Percentiles rank a stretch among this genome's conserved stretches.
These are phyloP conservation scores for Kandelia obovata DNA, from an alignment of 345 rosid species.

Conservation along the genomic window DNA sequence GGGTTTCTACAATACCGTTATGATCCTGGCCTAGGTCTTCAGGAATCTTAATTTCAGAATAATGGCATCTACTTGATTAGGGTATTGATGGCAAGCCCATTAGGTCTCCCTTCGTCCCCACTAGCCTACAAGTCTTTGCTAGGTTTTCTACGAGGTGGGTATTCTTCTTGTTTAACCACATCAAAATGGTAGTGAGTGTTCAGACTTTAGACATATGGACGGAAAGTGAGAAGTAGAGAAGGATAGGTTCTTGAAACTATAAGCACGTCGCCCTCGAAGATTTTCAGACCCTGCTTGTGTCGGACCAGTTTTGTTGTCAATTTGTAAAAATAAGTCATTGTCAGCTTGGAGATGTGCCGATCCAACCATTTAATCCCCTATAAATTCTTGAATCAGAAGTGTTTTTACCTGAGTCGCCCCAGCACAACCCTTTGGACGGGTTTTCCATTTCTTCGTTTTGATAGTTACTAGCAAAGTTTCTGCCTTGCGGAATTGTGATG, in stretches of 20 bases:
- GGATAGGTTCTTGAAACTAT: not conserved
- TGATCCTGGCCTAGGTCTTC: not conserved
- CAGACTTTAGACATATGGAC: not conserved
- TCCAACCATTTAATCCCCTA: not conserved
- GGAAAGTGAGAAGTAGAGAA: not conserved
- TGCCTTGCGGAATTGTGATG: too few species aligned
- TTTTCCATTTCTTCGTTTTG: not conserved
- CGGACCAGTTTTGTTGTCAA: too few species aligned
- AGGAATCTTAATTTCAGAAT: not conserved
- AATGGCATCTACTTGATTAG: not conserved
- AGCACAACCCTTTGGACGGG: too few species aligned
- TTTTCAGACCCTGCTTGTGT: too few species aligned
- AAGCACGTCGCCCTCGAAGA: too few species aligned
- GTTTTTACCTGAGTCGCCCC: not conserved
- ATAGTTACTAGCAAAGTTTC: too few species aligned
- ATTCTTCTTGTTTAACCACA: too few species aligned
- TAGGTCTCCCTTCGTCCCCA: too few species aligned
- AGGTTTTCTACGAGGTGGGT: constrained; percentile 10
- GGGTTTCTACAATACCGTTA: constrained; percentile 7
- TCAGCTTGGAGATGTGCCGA: not conserved
- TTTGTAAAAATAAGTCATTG: too few species aligned
- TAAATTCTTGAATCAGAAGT: not conserved
- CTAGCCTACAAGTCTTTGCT: not conserved
- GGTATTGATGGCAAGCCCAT: not conserved
- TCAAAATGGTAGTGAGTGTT: too few species aligned